phyloP scores from a whole-genome alignment of 1,284 basidiomycete genomes.

The Neonothopanus nambi region DNA sequence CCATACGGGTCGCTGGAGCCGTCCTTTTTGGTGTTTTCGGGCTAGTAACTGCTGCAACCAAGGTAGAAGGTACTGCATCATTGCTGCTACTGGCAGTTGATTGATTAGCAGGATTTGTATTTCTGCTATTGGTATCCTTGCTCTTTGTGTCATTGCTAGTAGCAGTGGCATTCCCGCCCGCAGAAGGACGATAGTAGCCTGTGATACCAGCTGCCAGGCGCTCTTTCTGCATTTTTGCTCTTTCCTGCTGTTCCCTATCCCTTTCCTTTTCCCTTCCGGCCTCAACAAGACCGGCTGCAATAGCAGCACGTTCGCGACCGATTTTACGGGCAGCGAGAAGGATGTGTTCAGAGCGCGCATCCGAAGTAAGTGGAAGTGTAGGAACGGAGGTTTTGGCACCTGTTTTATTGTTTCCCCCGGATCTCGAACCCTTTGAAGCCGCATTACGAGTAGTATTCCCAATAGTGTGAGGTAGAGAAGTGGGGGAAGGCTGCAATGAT shows the following conservation, averaged over 20 bases:
- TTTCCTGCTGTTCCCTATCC: conserved; percentile 20
- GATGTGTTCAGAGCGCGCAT: conserved; percentile 61
- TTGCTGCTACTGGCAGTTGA: background rate
- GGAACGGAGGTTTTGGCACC: background rate
- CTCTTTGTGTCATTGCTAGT: background rate
- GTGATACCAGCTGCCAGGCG: background rate
- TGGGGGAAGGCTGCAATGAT: background rate
- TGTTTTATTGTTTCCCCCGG: conserved; percentile 14
- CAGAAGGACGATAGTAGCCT: conserved; percentile 6
- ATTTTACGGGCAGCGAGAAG: conserved; percentile 58
- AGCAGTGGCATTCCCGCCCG: background rate
- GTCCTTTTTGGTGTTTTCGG: conserved; percentile 31
- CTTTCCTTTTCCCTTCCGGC: conserved; percentile 35
- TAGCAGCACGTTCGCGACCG: conserved; percentile 51
- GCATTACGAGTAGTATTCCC: conserved; percentile 14
- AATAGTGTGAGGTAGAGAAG: conserved; percentile 1
- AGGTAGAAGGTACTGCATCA: background rate
- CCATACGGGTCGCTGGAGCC: background rate
- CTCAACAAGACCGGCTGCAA: conserved; percentile 42
- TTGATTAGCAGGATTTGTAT: background rate
- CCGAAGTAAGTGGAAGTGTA: conserved; percentile 37
- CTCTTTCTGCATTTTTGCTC: conserved; percentile 35
- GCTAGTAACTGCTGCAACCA: background rate
- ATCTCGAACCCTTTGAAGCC: conserved; percentile 11
- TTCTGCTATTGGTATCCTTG: background rate